Percentiles rank a stretch among this genome's conserved stretches.
These are phyloP conservation scores for Vanrija humicola DNA, from an alignment of 1,284 basidiomycete genomes.

Conservation along the genomic window DNA sequence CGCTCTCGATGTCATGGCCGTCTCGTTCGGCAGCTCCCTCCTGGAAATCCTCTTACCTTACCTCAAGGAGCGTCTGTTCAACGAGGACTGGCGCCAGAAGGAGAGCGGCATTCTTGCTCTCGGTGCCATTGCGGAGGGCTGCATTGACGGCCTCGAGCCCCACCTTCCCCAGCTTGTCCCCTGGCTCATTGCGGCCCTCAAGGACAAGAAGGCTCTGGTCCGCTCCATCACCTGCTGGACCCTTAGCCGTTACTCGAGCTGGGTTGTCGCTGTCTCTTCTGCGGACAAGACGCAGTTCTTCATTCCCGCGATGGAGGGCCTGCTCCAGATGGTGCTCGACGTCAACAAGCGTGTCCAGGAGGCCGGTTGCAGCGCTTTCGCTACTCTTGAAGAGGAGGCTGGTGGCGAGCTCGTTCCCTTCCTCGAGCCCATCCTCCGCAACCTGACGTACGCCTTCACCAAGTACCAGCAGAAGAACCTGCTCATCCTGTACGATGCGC, in stretches of 20 bases:
- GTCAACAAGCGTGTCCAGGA: conserved; percentile 99
- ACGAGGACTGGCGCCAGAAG: conserved; percentile 85
- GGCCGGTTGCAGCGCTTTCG: conserved; percentile 97
- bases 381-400: conserved; percentile 97
- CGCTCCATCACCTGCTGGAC: conserved; percentile 99
- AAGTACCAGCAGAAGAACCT: conserved; percentile 99
- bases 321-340: conserved; percentile 96
- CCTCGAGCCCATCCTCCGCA: conserved; percentile 89
- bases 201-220: conserved; percentile 92
- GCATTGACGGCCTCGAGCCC: conserved; percentile 91
- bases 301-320: conserved; percentile 94
- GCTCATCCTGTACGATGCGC: conserved; percentile 95
- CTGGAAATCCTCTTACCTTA: conserved; percentile 84
- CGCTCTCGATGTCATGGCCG: conserved; percentile 93
- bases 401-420: conserved; percentile 84
- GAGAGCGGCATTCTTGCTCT: conserved; percentile 95
- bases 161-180: conserved; percentile 90
- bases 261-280: conserved; percentile 74
- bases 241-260: conserved; percentile 94
- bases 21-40: conserved; percentile 81
- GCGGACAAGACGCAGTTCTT: conserved; percentile 87
- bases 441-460: conserved; percentile 91
- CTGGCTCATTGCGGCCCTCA: conserved; percentile 83
- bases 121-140: conserved; percentile 98
- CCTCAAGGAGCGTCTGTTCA: conserved; percentile 91